Evolutionary conservation across 2,329 filamentous ascomycete genomes (phyloP).

Genomic region (Colletotrichum karsti): DNA sequence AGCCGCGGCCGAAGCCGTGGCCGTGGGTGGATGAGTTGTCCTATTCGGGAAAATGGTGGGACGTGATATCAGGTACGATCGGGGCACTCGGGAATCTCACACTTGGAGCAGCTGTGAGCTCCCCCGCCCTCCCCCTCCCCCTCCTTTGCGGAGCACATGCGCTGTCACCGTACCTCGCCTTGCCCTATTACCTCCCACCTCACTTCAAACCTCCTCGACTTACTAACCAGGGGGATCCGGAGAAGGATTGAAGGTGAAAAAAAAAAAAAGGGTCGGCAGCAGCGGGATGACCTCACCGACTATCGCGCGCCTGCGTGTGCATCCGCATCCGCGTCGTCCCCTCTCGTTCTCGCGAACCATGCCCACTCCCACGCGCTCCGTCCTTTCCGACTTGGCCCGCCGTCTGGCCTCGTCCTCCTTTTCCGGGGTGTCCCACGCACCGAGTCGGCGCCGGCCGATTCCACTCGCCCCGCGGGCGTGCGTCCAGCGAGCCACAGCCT

Average conservation of each 20-base stretch:
- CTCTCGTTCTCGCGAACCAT: constrained; percentile 23
- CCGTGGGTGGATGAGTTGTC: too few species aligned
- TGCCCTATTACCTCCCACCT: background rate
- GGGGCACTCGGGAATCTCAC: background rate
- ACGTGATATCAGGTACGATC: constrained; percentile 7
- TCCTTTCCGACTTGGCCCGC: constrained; percentile 5
- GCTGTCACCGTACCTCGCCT: background rate
- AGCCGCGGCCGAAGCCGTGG: background rate
- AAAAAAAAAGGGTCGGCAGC: background rate
- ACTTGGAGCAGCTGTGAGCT: background rate
- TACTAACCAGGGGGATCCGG: too few species aligned
- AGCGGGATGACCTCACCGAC: constrained; percentile 6
- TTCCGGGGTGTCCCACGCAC: constrained; percentile 6
- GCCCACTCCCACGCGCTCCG: background rate
- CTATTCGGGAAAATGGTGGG: background rate
- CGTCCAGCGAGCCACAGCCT: background rate
- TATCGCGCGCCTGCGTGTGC: background rate
- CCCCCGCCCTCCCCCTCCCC: background rate
- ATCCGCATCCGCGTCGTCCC: background rate
- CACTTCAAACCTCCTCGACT: background rate
- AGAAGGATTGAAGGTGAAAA: background rate
- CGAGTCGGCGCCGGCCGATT: background rate
- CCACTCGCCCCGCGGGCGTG: background rate
- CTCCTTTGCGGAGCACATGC: background rate
- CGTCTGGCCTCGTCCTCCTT: background rate